Conservation (phyloP, 2,329 filamentous ascomycete species). For the Amauroascus verrucosus region DNA sequence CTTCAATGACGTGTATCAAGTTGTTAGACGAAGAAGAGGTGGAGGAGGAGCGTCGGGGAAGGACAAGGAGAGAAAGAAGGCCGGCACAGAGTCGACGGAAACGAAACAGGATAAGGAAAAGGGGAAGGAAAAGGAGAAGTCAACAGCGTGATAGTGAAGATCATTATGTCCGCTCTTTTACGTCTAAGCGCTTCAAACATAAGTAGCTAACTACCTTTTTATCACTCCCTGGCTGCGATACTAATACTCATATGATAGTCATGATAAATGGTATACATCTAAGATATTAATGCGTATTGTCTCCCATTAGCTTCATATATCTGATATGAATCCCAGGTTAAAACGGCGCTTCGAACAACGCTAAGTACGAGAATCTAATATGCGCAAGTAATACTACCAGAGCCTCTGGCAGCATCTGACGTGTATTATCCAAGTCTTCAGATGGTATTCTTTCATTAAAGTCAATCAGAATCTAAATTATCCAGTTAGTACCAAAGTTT, state of each 20-base stretch:
- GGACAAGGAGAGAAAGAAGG: constrained; percentile 25
- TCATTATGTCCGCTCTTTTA: not conserved
- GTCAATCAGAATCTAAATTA: no score
- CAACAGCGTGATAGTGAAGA: not conserved
- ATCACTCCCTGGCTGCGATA: not conserved
- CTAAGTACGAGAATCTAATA: no score
- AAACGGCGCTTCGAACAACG: no score
- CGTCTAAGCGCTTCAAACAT: not conserved
- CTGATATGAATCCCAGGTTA: no score
- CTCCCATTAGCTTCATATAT: no score
- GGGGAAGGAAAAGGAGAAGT: constrained; percentile 17
- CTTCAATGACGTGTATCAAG: constrained; percentile 93
- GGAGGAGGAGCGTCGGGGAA: constrained; percentile 25
- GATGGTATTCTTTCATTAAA: no score
- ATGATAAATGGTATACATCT: constrained; percentile 1
- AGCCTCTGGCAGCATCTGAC: no score
- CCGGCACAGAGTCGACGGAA: constrained; percentile 26
- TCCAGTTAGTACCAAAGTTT: no score
- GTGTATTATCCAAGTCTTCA: no score
- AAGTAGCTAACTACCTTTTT: not conserved
- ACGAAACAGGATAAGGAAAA: constrained; percentile 23
- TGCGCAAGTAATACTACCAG: no score
- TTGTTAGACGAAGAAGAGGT: constrained; percentile 50
- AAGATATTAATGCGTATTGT: not conserved
- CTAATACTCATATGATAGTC: not conserved